phyloP scores from a whole-genome alignment of 257 asterid species.

The Solanum chilense region DNA sequence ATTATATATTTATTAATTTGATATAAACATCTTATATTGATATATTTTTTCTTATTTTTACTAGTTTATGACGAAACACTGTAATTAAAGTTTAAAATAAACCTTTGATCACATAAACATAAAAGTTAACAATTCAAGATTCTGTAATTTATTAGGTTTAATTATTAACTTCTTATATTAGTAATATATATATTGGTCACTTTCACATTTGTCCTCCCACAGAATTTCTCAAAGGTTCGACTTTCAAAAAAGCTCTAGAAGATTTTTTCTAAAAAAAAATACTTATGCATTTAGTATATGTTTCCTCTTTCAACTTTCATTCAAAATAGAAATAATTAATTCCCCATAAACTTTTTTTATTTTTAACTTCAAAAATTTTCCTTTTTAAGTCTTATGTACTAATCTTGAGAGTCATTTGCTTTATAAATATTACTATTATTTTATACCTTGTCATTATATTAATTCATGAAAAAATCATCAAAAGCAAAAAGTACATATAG shows the following conservation, averaged over 20 bases:
- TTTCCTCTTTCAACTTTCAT: neutral
- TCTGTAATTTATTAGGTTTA: neutral
- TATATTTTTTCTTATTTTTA: no score
- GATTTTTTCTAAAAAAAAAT: neutral
- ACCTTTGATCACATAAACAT: neutral
- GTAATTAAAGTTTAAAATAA: neutral
- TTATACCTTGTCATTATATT: neutral
- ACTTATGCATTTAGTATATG: neutral
- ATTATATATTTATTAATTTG: no score
- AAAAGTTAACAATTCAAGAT: neutral
- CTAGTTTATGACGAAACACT: neutral
- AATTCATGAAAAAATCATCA: neutral
- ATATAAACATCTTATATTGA: no score
- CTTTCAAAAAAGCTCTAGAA: neutral
- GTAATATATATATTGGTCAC: neutral
- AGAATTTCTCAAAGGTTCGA: neutral
- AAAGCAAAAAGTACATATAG: neutral
- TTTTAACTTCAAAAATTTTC: neutral
- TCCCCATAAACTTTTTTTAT: neutral
- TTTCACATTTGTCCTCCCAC: neutral
- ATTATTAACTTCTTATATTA: neutral
- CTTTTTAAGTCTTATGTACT: neutral
- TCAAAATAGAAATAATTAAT: neutral
- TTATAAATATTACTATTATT: neutral
- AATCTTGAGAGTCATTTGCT: neutral